Evolutionary conservation across 108 stramenopile genomes (phyloP).

Genomic region (Hondaea fermentalgiana): DNA sequence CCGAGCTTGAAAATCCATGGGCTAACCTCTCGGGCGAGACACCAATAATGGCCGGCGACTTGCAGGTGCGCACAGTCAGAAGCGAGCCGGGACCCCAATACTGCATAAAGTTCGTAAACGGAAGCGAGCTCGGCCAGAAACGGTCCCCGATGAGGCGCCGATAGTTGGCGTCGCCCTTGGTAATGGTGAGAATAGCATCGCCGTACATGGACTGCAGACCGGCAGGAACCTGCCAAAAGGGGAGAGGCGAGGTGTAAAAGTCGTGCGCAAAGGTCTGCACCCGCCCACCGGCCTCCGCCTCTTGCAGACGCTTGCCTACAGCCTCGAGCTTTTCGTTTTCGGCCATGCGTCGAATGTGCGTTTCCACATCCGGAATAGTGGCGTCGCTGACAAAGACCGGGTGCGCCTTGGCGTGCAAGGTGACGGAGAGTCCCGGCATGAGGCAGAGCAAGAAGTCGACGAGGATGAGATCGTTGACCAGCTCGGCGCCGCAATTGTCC

Average conservation of each 20-base stretch:
- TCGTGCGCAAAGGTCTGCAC: background rate
- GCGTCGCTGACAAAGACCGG: slow-evolving; percentile 20
- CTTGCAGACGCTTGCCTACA: background rate
- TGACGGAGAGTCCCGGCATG: background rate
- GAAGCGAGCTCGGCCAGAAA: background rate
- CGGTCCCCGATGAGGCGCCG: background rate
- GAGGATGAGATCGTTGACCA: background rate
- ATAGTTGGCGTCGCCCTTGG: slow-evolving; percentile 20
- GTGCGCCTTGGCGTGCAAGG: background rate
- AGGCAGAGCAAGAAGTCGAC: background rate
- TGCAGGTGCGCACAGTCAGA: background rate
- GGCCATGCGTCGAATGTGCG: background rate
- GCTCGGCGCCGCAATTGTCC: slow-evolving; percentile 2
- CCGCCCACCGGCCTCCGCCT: background rate
- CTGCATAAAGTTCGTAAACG: background rate
- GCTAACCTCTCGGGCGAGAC: background rate
- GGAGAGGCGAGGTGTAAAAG: background rate
- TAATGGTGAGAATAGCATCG: background rate
- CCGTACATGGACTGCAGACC: background rate
- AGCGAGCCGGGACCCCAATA: background rate
- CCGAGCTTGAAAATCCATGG: background rate
- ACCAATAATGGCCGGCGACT: background rate
- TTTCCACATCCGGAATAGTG: background rate
- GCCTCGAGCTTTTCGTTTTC: background rate
- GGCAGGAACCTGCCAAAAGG: background rate